Conservation (phyloP, 2,329 filamentous ascomycete genomes). For the Arthrobotrys pseudoclavata region DNA sequence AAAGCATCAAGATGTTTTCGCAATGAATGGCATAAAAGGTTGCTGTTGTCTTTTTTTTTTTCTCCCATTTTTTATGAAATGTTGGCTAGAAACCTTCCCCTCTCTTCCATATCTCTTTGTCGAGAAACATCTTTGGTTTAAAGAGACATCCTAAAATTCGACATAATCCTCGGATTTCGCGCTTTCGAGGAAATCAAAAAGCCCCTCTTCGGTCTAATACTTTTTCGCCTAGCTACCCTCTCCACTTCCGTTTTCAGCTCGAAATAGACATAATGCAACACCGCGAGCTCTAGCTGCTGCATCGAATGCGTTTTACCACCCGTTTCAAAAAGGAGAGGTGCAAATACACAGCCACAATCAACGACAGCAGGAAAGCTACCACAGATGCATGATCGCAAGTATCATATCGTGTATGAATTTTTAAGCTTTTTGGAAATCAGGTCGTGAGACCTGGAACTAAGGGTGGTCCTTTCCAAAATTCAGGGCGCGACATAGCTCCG, state of each 20-base stretch:
- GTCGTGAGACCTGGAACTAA: not conserved
- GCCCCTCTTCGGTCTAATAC: not conserved
- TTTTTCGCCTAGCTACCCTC: not conserved
- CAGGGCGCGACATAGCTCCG: conserved; percentile 9
- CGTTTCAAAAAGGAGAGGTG: not conserved
- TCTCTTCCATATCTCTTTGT: not conserved
- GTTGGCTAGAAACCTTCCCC: not conserved
- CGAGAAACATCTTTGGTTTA: not conserved
- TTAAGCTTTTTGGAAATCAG: not conserved
- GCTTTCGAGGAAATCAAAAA: conserved; percentile 1
- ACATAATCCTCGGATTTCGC: conserved; percentile 6
- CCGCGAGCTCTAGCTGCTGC: not conserved
- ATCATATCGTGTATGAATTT: not conserved
- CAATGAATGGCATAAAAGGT: conserved; percentile 70
- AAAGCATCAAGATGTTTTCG: conserved; percentile 61
- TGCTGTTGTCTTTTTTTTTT: not conserved
- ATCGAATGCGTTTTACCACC: not conserved
- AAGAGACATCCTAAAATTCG: not conserved
- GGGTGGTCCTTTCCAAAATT: not conserved
- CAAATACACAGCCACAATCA: conserved; percentile 25
- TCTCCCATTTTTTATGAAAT: not conserved
- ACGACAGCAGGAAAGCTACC: not conserved
- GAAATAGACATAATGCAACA: conserved; percentile 24
- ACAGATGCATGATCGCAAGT: not conserved
- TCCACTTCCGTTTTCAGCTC: conserved; percentile 12